Base-by-base conservation (phyloP, 1,139 yeast genomes). In the Sugiyamaella sp. region DNA sequence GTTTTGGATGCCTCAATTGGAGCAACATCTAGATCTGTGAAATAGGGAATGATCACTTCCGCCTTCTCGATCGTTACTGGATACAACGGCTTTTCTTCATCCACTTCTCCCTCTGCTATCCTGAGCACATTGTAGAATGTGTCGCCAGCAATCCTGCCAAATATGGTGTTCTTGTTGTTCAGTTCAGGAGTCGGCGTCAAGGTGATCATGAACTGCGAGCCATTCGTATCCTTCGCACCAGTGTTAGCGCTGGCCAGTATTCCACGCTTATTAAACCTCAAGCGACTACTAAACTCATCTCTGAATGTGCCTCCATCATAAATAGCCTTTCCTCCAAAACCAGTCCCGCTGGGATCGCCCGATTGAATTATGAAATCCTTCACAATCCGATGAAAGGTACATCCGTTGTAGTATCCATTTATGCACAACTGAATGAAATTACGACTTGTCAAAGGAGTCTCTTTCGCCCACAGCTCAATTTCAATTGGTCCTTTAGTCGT, bases 401-500 rank as follows among this genome's bases (percentile, higher is more conserved):
- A 67, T 4, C 75, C 78, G 53, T 69, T 66, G 62, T 76, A 82
- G 44, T 65, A 67, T 4, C 77, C 77, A 53, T 76, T 71, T 21
- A 75, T 46, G 58, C 86, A 81, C 44, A 74, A 72, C 53, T 75
- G 74, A 14, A 86, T 65, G 60, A 87, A 84, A 45, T 66, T 63
- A 42, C 77, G 68, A 32, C 80, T 65, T 0, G 82, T 78, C 0
- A 61, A 58, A 0, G 95, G 91, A 2, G 80, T 70, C 65, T 88
- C 90, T 60, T 81, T 81, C 22, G 91, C 88, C 85, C 88, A 88
- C 9, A 87, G 65, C 50, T 82, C 89, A 1, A 87, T 66, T 41
- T 77, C 80, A 0, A 88, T 69, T 0, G 72, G 68, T 0, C 95
- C 95, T 55, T 81, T 83, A 10, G 81, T 71, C 1, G 95, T 86